Percentiles rank a stretch among this genome's conserved stretches.
Conservation (phyloP, 176 grass and related monocot species). For the Juncus inflexus region DNA sequence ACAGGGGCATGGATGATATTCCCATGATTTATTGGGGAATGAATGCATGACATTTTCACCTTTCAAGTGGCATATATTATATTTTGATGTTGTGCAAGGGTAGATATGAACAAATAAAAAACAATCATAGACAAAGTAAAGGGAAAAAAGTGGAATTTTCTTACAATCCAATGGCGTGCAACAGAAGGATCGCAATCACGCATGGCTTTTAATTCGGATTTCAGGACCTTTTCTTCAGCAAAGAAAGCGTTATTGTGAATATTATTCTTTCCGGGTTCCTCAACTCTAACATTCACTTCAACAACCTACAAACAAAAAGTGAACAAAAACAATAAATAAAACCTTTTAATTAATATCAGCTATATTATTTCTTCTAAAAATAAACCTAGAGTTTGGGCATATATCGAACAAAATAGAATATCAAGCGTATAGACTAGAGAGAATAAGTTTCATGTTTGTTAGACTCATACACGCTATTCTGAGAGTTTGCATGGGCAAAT, state of each 20-base stretch:
- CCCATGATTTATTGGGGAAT: too few relatives aligned
- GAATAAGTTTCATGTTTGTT: too few relatives aligned
- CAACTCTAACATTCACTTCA: conserved; percentile 93
- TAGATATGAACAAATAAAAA: too few relatives aligned
- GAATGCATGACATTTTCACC: background rate
- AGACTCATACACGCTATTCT: background rate
- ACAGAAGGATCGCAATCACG: conserved; percentile 78
- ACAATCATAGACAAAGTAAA: too few relatives aligned
- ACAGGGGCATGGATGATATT: too few relatives aligned
- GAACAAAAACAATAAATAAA: background rate
- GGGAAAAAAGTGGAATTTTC: conserved; percentile 9
- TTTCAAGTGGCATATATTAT: background rate
- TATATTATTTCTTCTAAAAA: too few relatives aligned
- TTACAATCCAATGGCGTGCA: conserved; percentile 99
- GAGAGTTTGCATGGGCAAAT: background rate
- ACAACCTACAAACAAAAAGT: conserved; percentile 55
- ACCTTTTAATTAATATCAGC: background rate
- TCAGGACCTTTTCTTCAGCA: conserved; percentile 83
- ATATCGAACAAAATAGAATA: too few relatives aligned
- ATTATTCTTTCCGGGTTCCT: conserved; percentile 76
- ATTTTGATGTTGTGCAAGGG: background rate
- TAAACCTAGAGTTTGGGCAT: too few relatives aligned
- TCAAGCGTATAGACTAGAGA: too few relatives aligned
- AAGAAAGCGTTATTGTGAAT: conserved; percentile 97
- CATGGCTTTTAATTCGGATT: conserved; percentile 94